phyloP scores from a whole-genome alignment of 148 eudicot genomes.

The Vaccinium corymbosum region DNA sequence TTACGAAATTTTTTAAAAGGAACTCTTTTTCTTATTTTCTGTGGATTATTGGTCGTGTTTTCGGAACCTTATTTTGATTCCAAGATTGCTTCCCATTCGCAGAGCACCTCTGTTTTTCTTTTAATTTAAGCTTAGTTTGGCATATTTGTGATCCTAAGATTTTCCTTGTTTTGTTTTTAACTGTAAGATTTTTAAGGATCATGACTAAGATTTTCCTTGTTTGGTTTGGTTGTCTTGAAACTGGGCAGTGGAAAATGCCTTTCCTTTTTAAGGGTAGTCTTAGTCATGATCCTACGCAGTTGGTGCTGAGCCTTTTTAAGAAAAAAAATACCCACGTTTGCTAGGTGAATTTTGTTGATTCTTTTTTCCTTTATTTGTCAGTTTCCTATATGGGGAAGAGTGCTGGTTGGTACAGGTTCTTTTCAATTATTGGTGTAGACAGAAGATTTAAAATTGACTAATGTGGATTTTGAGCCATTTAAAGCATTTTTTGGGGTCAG shows the following conservation, averaged over 20 bases:
- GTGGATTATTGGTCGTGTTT: background rate
- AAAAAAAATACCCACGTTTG: background rate
- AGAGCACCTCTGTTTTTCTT: background rate
- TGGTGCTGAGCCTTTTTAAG: background rate
- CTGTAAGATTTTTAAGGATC: no score
- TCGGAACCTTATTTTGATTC: background rate
- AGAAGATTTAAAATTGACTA: background rate
- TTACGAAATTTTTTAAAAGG: background rate
- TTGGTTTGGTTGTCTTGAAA: background rate
- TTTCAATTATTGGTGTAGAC: background rate
- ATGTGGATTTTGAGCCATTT: background rate
- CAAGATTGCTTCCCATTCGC: background rate
- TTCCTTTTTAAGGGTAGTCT: background rate
- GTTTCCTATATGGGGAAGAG: background rate
- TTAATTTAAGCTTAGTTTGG: background rate
- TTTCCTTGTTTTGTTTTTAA: background rate
- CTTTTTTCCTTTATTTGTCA: constrained; percentile 7
- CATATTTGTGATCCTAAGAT: background rate
- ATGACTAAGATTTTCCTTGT: background rate
- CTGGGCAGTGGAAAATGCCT: background rate
- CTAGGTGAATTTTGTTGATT: background rate
- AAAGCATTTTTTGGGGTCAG: background rate
- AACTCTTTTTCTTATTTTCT: background rate
- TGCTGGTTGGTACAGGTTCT: background rate
- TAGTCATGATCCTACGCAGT: background rate